These are phyloP conservation scores for Tetrapyrgos nigripes DNA, from an alignment of 1,284 basidiomycete species.

Conservation along the genomic window DNA sequence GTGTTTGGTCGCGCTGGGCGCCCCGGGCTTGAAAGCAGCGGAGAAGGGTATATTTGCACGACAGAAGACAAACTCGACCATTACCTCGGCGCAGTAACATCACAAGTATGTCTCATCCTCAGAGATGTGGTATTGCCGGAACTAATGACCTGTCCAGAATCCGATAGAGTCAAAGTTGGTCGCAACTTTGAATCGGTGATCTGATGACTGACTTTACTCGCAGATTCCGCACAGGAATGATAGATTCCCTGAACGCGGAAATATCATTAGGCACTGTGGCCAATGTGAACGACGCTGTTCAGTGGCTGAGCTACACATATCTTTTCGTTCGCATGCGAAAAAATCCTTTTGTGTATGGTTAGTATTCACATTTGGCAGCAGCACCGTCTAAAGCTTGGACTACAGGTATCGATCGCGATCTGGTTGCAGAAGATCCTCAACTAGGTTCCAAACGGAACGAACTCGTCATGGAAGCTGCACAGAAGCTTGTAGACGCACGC, in stretches of 20 bases:
- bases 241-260: slow-evolving; percentile 96
- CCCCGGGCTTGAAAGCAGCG: slow-evolving; percentile 94
- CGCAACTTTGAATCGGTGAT: not conserved
- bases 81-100: slow-evolving; percentile 90
- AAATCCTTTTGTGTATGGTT: slow-evolving; percentile 92
- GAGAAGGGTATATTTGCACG: slow-evolving; percentile 97
- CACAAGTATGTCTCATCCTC: slow-evolving; percentile 62
- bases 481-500: slow-evolving; percentile 71
- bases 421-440: slow-evolving; percentile 78
- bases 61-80: slow-evolving; percentile 92
- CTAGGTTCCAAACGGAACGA: slow-evolving; percentile 79
- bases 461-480: slow-evolving; percentile 77
- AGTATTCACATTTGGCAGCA: slow-evolving; percentile 24
- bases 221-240: slow-evolving; percentile 87
- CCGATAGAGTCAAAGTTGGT: slow-evolving; percentile 95
- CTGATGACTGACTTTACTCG: slow-evolving; percentile 18
- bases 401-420: slow-evolving; percentile 81
- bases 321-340: slow-evolving; percentile 95
- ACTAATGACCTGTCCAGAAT: slow-evolving; percentile 54
- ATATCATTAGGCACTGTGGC: slow-evolving; percentile 95
- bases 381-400: slow-evolving; percentile 9
- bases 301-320: slow-evolving; percentile 98
- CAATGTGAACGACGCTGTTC: slow-evolving; percentile 86
- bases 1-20: slow-evolving; percentile 98
- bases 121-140: no score